Base-by-base conservation (phyloP, 495 filamentous ascomycete species). In the Aspergillus nidulans region DNA sequence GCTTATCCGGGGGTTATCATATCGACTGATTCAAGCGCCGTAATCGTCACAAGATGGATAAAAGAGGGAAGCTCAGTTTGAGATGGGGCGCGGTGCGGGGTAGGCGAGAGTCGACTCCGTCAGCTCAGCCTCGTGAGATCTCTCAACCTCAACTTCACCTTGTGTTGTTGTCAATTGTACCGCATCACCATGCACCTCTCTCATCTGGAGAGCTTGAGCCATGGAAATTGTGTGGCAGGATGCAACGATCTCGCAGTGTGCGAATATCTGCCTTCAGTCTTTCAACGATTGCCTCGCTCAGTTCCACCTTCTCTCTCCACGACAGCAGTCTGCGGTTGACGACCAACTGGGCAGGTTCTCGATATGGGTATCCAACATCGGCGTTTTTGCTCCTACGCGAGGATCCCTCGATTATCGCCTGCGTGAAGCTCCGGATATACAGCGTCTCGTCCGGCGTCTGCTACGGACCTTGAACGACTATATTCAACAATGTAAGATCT, bases 321-420 rank as follows among this genome's bases (percentile, higher is more conserved):
- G 30, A 21, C 12, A 28, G 7, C 53, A 49, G 24, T 30, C 55
- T 20, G 47, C 47, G 8, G 30, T 57, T 15, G 55, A 57, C 20
- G 55, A 57, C 40, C 55, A 57, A 21, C 25, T 26, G 1, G 55
- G 55, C 10, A 32, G 55, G 6, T 52, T 57, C 15, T 57, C 28
- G 5, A 51, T 57, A 28, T 57, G 48, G 47, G 28, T 28, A 13
- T 44, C 55, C 0, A 52, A 57, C 43, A 57, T 52, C 18, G 48
- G 48, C 9, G 52, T 55, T 23, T 57, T 52, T 6, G 48, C 47
- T 9, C 20, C 24, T 23, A 30, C 28, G 6, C 25, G 47, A 6
- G 41, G 9, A 23, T 52, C 55, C 7, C 47, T 57, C 4, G 55
- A 57, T 25, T 46, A 52, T 46, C 55, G 55, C 8, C 55, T 57